A percentile compares a stretch with the other conserved stretches of the same genome.
Conservation (phyloP, 192 early-diverging fungal species). For the Coemansia sp. region DNA sequence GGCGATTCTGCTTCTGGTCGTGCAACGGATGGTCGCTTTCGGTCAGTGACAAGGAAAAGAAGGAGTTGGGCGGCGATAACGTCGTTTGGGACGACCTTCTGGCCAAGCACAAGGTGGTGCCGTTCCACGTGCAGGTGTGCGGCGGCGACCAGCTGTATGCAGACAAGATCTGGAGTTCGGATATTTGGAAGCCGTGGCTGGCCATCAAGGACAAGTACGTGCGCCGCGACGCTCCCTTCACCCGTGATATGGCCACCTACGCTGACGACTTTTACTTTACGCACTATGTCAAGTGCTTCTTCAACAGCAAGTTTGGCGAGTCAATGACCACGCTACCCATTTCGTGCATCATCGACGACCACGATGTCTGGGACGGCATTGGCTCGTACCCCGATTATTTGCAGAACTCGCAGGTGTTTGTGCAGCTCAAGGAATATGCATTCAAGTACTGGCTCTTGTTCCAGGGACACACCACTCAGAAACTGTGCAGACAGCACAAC, state of each 20-base stretch:
- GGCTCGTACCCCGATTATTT: constrained; percentile 80
- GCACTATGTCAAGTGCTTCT: constrained; percentile 66
- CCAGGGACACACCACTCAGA: constrained; percentile 75
- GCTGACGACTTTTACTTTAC: constrained; percentile 72
- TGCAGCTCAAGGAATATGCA: constrained; percentile 71
- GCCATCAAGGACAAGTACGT: constrained; percentile 52
- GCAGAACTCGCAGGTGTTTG: constrained; percentile 67
- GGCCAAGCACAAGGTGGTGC: constrained; percentile 58
- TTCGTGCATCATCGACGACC: constrained; percentile 80
- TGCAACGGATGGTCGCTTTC: constrained; percentile 73
- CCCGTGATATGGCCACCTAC: constrained; percentile 55
- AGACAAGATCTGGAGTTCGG: constrained; percentile 59
- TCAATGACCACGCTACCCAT: constrained; percentile 77
- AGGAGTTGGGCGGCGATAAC: constrained; percentile 49
- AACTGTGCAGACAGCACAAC: constrained; percentile 58
- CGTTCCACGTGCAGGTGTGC: constrained; percentile 71
- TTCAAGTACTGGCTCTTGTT: constrained; percentile 79
- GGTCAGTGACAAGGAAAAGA: constrained; percentile 41
- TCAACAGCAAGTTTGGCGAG: constrained; percentile 58
- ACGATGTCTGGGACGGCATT: constrained; percentile 85
- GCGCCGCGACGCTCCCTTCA: constrained; percentile 57
- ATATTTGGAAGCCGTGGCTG: constrained; percentile 63
- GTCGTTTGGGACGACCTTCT: constrained; percentile 71
- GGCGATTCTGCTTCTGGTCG: constrained; percentile 68
- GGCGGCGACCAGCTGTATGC: constrained; percentile 76